Evolutionary conservation across 1,139 yeast genomes (phyloP), one percentile per base, ranked within the genome.

Genomic region (Suhomyces ambrosiae): DNA sequence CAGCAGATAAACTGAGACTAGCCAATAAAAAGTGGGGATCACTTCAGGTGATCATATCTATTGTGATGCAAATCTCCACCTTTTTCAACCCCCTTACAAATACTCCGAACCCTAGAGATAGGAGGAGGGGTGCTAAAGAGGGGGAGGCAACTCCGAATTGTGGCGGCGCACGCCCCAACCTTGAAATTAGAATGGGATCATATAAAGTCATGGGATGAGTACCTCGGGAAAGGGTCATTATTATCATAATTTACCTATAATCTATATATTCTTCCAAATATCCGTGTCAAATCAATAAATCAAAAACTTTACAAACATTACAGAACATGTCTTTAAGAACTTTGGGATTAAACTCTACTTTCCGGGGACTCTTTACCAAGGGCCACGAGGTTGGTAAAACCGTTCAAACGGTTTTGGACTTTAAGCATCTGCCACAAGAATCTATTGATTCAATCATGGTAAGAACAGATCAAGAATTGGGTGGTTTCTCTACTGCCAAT

Each of bases 401-500:
- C 9, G 58, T 62, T 7, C 63, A 58, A 44, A 65, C 75, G 7
- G 61, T 85, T 7, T 61, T 86, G 42, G 80, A 83, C 48, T 85
- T 86, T 60, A 68, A 67, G 37, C 23, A 70, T 65, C 32, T 63
- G 54, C 54, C 81, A 60, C 48, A 60, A 25, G 62, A 58, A 30
- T 56, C 66, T 10, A 54, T 80, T 33, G 62, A 68, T 17, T 66
- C 71, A 32, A 63, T 84, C 10, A 61, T 84, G 45, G 74, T 82
- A 2, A 69, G 94, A 40, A 73, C 84, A 27, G 96, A 86, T 60
- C 72, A 76, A 49, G 89, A 84, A 39, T 66, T 86, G 39, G 92
- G 92, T 3, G 96, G 96, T 0, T 85, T 65, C 58, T 82, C 92
- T 18, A 78, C 85, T 1, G 94, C 74, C 1, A 61, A 76, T 41